Evolutionary conservation across 2,329 filamentous ascomycete species (phyloP), one percentile per base, ranked within the genome.

Genomic region (Lachnellula suecica): DNA sequence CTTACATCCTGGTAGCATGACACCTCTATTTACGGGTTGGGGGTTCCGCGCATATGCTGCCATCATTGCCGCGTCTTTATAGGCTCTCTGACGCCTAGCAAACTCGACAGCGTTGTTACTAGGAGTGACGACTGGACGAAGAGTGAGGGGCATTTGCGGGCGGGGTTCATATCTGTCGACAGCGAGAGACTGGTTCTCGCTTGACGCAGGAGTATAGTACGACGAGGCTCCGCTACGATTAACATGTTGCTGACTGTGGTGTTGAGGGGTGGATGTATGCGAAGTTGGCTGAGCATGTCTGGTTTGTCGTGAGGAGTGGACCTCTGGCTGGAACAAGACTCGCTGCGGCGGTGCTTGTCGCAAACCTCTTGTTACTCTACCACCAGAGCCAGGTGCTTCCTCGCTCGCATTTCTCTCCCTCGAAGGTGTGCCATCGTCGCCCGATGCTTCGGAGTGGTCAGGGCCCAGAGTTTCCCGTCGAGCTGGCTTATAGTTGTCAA

Each of bases 281-380:
- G 66, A 65, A 40, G 67, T 78, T 71, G 71, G 72, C 24, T 76
- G 74, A 22, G 76, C 67, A 59, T 87, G 81, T 49, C 87, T 80
- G 7, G 79, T 82, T 61, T 84, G 79, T 57, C 89, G 80, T 13
- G 79, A 74, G 3, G 86, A 75, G 9, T 80, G 81, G 2, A 85
- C 84, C 63, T 95, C 90, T 25, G 90, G 90, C 66, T 94, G 89
- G 70, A 93, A 95, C 47, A 94, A 85, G 47, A 92, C 84, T 57
- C 90, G 80, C 66, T 92, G 90, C 1, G 90, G 87, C 24, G 91
- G 91, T n/a, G 89, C 89, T 68, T 94, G 89, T 59, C 91, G 81
- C 46, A 92, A 74, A 34, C 84, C 87, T 56, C 85, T 74, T 2
- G 83, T 85, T 17, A 81, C 81, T 55, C 83, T 75, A 34, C 77